Conservation (phyloP, 768 basidiomycete genomes). For the Myochromella boudieri region DNA sequence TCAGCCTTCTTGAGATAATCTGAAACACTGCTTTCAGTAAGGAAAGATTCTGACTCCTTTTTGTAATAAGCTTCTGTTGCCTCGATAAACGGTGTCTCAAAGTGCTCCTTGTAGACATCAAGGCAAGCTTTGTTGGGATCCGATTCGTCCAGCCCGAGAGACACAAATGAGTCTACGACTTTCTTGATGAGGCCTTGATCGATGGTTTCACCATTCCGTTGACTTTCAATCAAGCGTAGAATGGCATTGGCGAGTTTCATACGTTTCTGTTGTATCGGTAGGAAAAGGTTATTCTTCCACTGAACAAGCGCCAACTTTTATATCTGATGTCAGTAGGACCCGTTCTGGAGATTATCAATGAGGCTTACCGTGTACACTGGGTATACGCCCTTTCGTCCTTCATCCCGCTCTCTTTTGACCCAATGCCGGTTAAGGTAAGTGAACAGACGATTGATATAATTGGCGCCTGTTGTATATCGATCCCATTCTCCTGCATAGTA, state of each 20-base stretch:
- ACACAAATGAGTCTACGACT: conserved; percentile 93
- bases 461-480: conserved; percentile 94
- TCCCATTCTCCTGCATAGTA: conserved; percentile 96
- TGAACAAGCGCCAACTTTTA: conserved; percentile 90
- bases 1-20: conserved; percentile 97
- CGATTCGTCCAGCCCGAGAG: conserved; percentile 88
- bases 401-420: conserved; percentile 98
- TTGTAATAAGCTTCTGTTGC: conserved; percentile 92
- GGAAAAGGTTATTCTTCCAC: conserved; percentile 92
- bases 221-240: conserved; percentile 86
- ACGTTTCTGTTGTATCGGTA: conserved; percentile 79
- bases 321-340: conserved; percentile 1
- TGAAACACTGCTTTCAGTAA: conserved; percentile 84
- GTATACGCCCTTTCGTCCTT: conserved; percentile 93
- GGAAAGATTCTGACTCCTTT: conserved; percentile 87
- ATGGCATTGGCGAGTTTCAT: conserved; percentile 85
- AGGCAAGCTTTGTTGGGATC: conserved; percentile 92
- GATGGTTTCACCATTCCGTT: conserved; percentile 92
- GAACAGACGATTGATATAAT: conserved; percentile 96
- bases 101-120: conserved; percentile 89
- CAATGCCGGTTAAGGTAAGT: conserved; percentile 98
- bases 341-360: background rate
- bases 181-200: conserved; percentile 92
- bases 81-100: conserved; percentile 85
- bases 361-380: conserved; percentile 87